Evolutionary conservation across 768 basidiomycete species (phyloP), one percentile per base, ranked within the genome.

Genomic region (Lactifluus pinguis): DNA sequence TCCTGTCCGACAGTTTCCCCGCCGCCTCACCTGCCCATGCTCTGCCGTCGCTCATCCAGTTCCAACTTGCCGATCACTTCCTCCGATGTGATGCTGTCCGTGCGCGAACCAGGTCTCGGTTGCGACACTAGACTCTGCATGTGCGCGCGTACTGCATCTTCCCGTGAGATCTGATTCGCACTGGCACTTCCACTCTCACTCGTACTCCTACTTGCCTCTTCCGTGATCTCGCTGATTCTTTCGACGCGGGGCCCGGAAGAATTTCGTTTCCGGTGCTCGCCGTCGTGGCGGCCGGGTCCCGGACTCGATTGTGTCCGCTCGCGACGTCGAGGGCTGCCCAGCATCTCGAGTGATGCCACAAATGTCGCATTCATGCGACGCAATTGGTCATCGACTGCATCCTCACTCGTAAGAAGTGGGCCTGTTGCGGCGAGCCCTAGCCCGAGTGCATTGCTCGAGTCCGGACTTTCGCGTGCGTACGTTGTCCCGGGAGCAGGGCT

Each of bases 361-460:
- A 90, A 90, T 45, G 76, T 74, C 65, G 84, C 84, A 59, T 87
- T 82, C 87, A 89, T 86, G 71, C 76, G 76, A 50, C 73, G 74
- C 55, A 90, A 69, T 62, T 80, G 74, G 70, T 83, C 83, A 55
- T 87, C 85, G 3, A 90, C 82, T 58, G 84, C 87, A 4, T 77
- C 76, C 64, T 80, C 82, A 34, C 76, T 82, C n/a, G 85, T 85
- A 36, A 87, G 72, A 78, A 87, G 80, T 17, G 82, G 77, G 9
- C 79, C 81, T 64, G 69, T 48, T 66, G 68, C 32, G 67, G 67
- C 57, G 68, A 72, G 57, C 60, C 66, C 17, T 36, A 69, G 49
- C 68, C 71, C 50, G 51, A 48, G 15, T 49, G 70, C 36, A 63
- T 69, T 44, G 45, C 64, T 34, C 63, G 68, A 25, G 63, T 69